phyloP scores from a whole-genome alignment of 2,329 filamentous ascomycete genomes.

The Colletotrichum filicis region DNA sequence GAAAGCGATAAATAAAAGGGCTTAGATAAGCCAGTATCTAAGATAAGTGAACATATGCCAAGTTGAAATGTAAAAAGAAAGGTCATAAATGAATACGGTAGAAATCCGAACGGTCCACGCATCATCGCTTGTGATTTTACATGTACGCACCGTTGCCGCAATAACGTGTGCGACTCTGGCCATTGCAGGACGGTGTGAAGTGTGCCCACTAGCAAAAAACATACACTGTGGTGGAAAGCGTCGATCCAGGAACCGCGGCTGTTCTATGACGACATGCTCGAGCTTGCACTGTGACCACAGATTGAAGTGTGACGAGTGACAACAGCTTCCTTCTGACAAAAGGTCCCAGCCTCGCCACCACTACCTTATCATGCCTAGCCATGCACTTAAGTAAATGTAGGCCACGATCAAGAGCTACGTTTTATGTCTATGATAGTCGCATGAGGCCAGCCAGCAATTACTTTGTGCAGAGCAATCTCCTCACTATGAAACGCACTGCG shows the following conservation, averaged over 20 bases:
- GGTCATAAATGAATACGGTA: too few species aligned
- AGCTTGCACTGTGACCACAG: not conserved
- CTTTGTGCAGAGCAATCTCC: not conserved
- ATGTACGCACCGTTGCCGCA: not conserved
- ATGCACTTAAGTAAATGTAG: not conserved
- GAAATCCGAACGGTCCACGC: too few species aligned
- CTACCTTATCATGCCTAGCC: not conserved
- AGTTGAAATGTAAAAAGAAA: too few species aligned
- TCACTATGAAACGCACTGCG: slow-evolving; percentile 22
- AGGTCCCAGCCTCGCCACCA: not conserved
- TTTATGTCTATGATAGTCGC: not conserved
- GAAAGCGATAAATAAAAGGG: too few species aligned
- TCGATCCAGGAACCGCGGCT: not conserved
- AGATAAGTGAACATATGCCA: too few species aligned
- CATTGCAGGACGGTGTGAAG: not conserved
- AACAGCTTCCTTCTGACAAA: not conserved
- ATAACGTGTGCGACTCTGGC: not conserved
- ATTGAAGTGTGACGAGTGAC: not conserved
- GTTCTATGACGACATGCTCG: slow-evolving; percentile 14
- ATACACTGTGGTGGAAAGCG: not conserved
- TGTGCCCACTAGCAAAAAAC: not conserved
- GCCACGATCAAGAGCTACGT: not conserved
- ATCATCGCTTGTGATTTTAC: not conserved
- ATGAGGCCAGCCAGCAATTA: not conserved
- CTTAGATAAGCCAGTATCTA: too few species aligned